These are phyloP conservation scores for Cladosporium halotolerans DNA, from an alignment of 2,329 filamentous ascomycete genomes.

Conservation along the genomic window DNA sequence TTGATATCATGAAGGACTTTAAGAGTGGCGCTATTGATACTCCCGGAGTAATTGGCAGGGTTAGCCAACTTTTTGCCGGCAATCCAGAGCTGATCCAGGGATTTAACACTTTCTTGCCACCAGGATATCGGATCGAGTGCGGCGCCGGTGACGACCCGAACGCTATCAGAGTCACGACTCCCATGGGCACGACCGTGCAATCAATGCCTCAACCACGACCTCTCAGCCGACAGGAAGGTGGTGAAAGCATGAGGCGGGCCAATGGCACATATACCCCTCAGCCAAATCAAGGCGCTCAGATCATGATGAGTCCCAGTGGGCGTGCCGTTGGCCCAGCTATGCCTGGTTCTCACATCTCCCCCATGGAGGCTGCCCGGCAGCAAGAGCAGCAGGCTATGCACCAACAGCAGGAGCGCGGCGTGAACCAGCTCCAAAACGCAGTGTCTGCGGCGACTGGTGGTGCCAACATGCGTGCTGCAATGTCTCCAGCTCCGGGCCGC, in stretches of 20 bases:
- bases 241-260: constrained; percentile 18
- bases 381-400: constrained; percentile 37
- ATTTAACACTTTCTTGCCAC: constrained; percentile 95
- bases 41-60: constrained; percentile 91
- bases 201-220: constrained; percentile 60
- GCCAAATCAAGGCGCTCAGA: constrained; percentile 32
- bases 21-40: constrained; percentile 98
- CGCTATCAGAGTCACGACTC: constrained; percentile 92
- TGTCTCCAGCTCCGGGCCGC: constrained; percentile 44
- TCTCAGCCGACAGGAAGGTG: constrained; percentile 27
- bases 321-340: constrained; percentile 37
- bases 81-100: constrained; percentile 85
- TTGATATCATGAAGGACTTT: constrained; percentile 99
- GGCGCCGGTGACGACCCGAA: constrained; percentile 90
- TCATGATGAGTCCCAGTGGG: constrained; percentile 39
- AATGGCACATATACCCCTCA: constrained; percentile 37
- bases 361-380: constrained; percentile 26
- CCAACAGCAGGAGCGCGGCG: constrained; percentile 59
- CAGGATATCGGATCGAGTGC: constrained; percentile 92
- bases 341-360: constrained; percentile 23
- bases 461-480: constrained; percentile 41
- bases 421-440: constrained; percentile 60
- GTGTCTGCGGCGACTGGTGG: constrained; percentile 52
- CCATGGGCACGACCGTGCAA: constrained; percentile 92
- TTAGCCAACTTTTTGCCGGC: constrained; percentile 90